These are phyloP conservation scores for Solanum chiquidenum DNA, from an alignment of 257 asterid genomes.

Conservation along the genomic window DNA sequence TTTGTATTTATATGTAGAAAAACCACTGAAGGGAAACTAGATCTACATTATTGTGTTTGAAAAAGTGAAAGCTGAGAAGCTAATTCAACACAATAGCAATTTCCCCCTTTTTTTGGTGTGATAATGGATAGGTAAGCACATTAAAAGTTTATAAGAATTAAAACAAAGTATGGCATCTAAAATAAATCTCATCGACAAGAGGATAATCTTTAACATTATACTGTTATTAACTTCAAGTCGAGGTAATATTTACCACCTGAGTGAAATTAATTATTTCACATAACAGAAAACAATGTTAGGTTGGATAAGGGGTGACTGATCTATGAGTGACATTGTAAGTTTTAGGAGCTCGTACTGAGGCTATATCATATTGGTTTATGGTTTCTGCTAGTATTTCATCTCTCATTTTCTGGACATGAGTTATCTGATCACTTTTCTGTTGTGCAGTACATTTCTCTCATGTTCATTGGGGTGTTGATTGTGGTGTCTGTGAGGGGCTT, in stretches of 20 bases:
- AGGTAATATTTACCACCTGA: background rate
- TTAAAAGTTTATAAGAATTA: background rate
- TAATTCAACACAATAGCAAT: background rate
- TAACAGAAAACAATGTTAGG: background rate
- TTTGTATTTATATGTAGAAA: background rate
- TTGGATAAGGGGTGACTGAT: background rate
- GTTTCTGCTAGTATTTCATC: background rate
- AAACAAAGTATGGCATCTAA: background rate
- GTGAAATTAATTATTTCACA: background rate
- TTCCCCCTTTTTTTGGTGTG: background rate
- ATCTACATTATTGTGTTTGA: background rate
- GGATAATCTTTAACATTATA: background rate
- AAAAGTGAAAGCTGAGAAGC: background rate
- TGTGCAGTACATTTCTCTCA: constrained; percentile 79
- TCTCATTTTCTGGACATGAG: background rate
- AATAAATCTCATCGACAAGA: background rate
- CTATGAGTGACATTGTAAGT: background rate
- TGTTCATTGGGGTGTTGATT: constrained; percentile 90
- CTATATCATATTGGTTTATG: background rate
- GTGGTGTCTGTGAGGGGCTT: constrained; percentile 90
- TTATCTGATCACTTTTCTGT: background rate
- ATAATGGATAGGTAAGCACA: background rate
- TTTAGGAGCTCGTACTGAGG: background rate
- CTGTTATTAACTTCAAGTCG: background rate
- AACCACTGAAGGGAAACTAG: background rate